These are phyloP conservation scores for Tubosaeta brunneosetosa DNA, from an alignment of 768 basidiomycete species.

Conservation along the genomic window DNA sequence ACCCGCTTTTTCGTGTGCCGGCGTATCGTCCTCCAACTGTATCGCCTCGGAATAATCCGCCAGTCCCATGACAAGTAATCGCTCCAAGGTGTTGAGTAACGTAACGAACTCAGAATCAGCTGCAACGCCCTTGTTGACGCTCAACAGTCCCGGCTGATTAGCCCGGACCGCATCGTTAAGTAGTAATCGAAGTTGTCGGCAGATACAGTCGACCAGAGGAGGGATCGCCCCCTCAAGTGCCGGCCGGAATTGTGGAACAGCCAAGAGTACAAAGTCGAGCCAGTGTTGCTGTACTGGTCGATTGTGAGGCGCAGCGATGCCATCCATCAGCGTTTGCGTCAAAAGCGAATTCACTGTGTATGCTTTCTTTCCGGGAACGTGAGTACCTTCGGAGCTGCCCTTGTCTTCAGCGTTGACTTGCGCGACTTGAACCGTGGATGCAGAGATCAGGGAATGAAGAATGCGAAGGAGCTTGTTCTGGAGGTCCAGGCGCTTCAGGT, in stretches of 20 bases:
- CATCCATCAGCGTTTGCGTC: slow-evolving; percentile 76
- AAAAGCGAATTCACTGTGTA: slow-evolving; percentile 68
- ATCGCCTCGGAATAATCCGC: slow-evolving; percentile 49
- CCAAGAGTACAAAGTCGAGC: slow-evolving; percentile 94
- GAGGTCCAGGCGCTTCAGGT: slow-evolving; percentile 66
- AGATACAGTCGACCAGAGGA: slow-evolving; percentile 77
- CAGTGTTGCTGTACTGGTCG: slow-evolving; percentile 87
- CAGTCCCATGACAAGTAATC: slow-evolving; percentile 71
- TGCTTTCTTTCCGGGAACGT: slow-evolving; percentile 26
- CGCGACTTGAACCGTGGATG: slow-evolving; percentile 40
- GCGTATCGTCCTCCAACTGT: slow-evolving; percentile 53
- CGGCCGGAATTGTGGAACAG: slow-evolving; percentile 79
- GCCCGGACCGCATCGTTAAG: slow-evolving; percentile 52
- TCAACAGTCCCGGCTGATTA: slow-evolving; percentile 34
- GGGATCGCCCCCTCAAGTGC: slow-evolving; percentile 60
- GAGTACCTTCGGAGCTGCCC: slow-evolving; percentile 31
- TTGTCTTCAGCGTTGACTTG: slow-evolving; percentile 32
- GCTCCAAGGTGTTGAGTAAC: slow-evolving; percentile 80
- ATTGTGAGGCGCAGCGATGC: slow-evolving; percentile 64
- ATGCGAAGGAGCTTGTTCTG: slow-evolving; percentile 94
- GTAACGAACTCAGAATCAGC: slow-evolving; percentile 83
- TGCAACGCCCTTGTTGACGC: slow-evolving; percentile 44
- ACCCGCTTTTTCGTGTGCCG: slow-evolving; percentile 46
- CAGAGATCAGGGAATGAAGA: slow-evolving; percentile 79
- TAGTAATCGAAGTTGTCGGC: slow-evolving; percentile 57